phyloP scores from a whole-genome alignment of 768 basidiomycete genomes.

The Lactarius evosmus region DNA sequence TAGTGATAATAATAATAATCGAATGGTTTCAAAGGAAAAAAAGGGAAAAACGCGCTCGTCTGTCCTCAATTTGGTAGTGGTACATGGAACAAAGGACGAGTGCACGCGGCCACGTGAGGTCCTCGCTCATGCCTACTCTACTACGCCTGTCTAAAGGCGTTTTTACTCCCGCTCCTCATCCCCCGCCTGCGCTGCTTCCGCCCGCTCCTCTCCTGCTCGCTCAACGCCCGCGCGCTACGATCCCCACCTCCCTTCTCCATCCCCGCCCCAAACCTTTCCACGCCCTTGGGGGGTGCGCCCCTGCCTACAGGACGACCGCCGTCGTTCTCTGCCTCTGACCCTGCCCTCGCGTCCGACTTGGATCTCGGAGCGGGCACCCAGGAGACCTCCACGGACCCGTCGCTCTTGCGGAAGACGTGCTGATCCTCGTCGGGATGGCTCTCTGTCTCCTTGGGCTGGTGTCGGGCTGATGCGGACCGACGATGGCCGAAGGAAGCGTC shows the following conservation, averaged over 20 bases:
- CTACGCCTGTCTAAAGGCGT: constrained; percentile 52
- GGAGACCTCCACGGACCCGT: constrained; percentile 79
- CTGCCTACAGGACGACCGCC: constrained; percentile 29
- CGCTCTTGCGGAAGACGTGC: constrained; percentile 36
- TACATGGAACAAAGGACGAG: background rate
- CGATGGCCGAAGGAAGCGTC: constrained; percentile 70
- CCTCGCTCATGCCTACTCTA: background rate
- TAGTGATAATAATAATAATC: too few species aligned
- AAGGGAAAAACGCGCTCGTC: too few species aligned
- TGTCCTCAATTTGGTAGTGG: background rate
- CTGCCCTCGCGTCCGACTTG: background rate
- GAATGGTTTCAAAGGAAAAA: too few species aligned
- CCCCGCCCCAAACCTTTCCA: constrained; percentile 82
- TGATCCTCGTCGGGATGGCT: constrained; percentile 14
- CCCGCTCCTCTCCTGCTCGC: constrained; percentile 71
- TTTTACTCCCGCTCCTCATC: constrained; percentile 87
- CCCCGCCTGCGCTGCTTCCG: constrained; percentile 74
- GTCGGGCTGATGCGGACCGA: constrained; percentile 36
- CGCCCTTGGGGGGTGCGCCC: constrained; percentile 49
- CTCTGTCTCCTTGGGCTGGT: background rate
- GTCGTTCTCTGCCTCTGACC: constrained; percentile 36
- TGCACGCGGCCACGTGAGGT: background rate
- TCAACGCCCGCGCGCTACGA: constrained; percentile 42
- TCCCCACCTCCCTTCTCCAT: constrained; percentile 77
- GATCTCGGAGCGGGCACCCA: constrained; percentile 60